Evolutionary conservation across 495 filamentous ascomycete species (phyloP).

Genomic region (Lasiosphaeria ovina): DNA sequence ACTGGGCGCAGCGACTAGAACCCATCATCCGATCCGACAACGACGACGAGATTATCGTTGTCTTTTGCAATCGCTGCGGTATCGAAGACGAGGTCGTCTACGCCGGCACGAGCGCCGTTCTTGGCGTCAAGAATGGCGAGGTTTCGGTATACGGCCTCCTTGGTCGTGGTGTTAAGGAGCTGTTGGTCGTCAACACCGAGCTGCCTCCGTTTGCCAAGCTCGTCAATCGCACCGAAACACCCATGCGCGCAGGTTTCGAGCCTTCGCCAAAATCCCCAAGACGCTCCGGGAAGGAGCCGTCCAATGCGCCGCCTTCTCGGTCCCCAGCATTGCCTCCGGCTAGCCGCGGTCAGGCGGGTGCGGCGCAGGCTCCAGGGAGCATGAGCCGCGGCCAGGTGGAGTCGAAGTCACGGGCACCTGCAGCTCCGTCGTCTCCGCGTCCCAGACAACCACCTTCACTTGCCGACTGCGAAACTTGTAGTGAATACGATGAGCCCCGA

Average conservation of each 20-base stretch:
- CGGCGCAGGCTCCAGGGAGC: no score
- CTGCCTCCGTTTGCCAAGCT: conserved; percentile 29
- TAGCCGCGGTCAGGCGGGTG: neutral
- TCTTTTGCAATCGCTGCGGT: conserved; percentile 82
- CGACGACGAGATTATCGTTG: conserved; percentile 65
- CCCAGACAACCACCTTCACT: neutral
- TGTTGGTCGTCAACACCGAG: conserved; percentile 64
- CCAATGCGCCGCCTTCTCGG: neutral
- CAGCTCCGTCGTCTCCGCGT: neutral
- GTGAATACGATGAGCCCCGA: conserved; percentile 1
- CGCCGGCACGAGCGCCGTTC: conserved; percentile 83
- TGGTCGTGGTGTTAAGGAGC: conserved; percentile 61
- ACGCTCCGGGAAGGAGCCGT: neutral
- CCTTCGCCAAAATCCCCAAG: conserved; percentile 1
- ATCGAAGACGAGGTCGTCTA: conserved; percentile 68
- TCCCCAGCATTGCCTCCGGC: neutral
- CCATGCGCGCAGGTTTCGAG: conserved; percentile 4
- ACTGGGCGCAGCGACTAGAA: conserved; percentile 79
- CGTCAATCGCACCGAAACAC: conserved; percentile 19
- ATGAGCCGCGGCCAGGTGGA: neutral
- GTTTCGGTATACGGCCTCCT: conserved; percentile 65
- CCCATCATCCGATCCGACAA: conserved; percentile 63
- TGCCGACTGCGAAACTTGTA: neutral
- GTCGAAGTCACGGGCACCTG: neutral
- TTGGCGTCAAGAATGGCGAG: conserved; percentile 69